Evolutionary conservation across 768 basidiomycete species (phyloP), one percentile per base, ranked within the genome.

Genomic region (Gelatoporia subvermispora): DNA sequence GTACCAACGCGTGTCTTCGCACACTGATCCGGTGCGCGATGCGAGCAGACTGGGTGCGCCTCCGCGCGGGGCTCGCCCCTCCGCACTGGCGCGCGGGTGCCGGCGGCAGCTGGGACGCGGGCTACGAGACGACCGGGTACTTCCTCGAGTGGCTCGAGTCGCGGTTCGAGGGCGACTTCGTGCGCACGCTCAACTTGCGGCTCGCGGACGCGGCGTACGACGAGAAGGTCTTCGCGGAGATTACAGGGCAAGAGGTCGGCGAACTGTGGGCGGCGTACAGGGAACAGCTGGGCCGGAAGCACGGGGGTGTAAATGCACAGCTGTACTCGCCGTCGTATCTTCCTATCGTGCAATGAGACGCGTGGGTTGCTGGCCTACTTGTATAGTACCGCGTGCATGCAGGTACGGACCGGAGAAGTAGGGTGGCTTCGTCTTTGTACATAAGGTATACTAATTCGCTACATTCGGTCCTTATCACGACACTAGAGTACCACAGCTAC

Each of bases 111-210:
- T 90, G 88, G 88, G 87, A 91, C 52, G 80, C 74, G 17, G 88
- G 88, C 13, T 91, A 90, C 62, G 78, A 80, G 35, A 73, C 71
- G 22, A 91, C 88, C 2, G 87, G 75, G 2, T 89, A 77, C 62
- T 89, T 91, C 59, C 76, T 89, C 45, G 76, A 79, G 45, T 89
- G 85, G 85, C 50, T 73, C 50, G 79, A 86, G 60, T 65, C 60
- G 20, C 69, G 71, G 18, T 74, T 76, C 48, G 78, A 82, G 10
- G 63, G 66, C 17, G 78, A 79, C 20, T 75, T 76, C 8, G 65
- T 89, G 8, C 72, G 70, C 36, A 73, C 73, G 58, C 69, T 91
- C 31, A 90, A 89, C 51, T 70, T 59, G 22, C 59, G 63, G 25
- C 66, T 88, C 71, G 72, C 71, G 42, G 72, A 73, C 41, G 61